Evolutionary conservation across 2,329 filamentous ascomycete species (phyloP), one percentile per base, ranked within the genome.

Genomic region (Penicillium sp.): DNA sequence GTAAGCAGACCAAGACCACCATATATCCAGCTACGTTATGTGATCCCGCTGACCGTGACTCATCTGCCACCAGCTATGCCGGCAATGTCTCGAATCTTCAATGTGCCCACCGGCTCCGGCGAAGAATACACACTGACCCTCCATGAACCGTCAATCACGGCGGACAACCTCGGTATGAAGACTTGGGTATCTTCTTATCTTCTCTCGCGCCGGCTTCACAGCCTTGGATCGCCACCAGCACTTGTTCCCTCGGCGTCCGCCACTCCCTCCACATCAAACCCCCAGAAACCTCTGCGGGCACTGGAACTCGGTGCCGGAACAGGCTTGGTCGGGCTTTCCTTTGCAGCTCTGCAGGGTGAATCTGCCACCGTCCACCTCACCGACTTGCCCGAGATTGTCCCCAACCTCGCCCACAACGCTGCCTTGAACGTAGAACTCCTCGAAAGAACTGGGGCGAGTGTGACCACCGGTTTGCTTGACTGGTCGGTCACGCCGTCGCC

Each of bases 141-240:
- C 39, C 84, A 91, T 55, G 94, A 99, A 71, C 94, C 94, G 2
- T 87, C 92, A 0, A 79, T 97, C 55, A 96, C 91, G 0, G 89
- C 89, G 7, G 93, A 97, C 73, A 89, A 90, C 58, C 80, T 97
- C 19, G 94, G 94, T 1, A 82, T 95, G 72, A 97, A 99, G 75
- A 99, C 94, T 0, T 97, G 94, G 94, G 91, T 90, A 0, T 93
- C 92, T 0, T 93, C 92, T 0, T 95, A 92, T 69, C 82, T 95
- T 2, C 85, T 97, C 5, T 89, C 93, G 0, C 88, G 85, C 64
- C 85, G 89, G 25, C 82, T 97, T 27, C 68, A 73, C 55, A 63
- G 55, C 4, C 53, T 76, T 54, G 70, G 71, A 15, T 64, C 71
- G 4, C 61, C 71, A 8, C 67, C 70, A 15, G 57, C 68, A 36